Evolutionary conservation across 2,329 filamentous ascomycete species (phyloP), one percentile per base, ranked within the genome.

Genomic region (Ceratocystis destructans): DNA sequence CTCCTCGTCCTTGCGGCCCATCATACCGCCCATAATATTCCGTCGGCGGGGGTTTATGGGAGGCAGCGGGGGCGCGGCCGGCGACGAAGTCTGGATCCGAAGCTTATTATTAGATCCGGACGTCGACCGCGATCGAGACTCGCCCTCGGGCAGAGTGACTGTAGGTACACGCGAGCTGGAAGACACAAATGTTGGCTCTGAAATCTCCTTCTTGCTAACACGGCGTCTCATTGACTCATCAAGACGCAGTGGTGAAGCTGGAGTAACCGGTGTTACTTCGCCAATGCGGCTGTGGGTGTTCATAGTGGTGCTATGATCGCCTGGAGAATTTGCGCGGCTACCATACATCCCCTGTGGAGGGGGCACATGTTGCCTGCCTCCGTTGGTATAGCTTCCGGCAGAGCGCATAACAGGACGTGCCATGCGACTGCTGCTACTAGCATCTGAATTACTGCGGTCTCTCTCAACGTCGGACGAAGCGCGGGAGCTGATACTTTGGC

Each of bases 31-130:
- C n/a, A 77, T 71, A 1, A 76, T 72, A 8, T 77, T 78, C 64
- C 80, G 78, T 8, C 83, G 78, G 62, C 81, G 77, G 33, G 83
- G 83, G 71, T 85, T 85, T 71, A 85, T 82, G 1, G 82, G 82
- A 1, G 83, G 83, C 45, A 85, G 67, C 1, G 82, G 82, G 1
- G 82, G 82, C 1, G 75, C 76, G 61, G 76, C 76, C 53, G 77
- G 69, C 5, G 75, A 75, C 12, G 76, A 77, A 5, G 71, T 71
- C 33, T 66, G 63, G 15, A 75, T 71, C 15, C 75, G 67, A 69
- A 76, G 77, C 41, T 74, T 74, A 2, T 74, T 74, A 3, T 75
- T 73, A 2, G 74, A 72, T 33, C 78, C 75, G n/a, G 75, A 74
- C n/a, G 72, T 75, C 69, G 72, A 74, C 46, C 73, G 73, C 3